Base-by-base conservation (phyloP, 768 basidiomycete genomes). In the Phylloporus scabripes region DNA sequence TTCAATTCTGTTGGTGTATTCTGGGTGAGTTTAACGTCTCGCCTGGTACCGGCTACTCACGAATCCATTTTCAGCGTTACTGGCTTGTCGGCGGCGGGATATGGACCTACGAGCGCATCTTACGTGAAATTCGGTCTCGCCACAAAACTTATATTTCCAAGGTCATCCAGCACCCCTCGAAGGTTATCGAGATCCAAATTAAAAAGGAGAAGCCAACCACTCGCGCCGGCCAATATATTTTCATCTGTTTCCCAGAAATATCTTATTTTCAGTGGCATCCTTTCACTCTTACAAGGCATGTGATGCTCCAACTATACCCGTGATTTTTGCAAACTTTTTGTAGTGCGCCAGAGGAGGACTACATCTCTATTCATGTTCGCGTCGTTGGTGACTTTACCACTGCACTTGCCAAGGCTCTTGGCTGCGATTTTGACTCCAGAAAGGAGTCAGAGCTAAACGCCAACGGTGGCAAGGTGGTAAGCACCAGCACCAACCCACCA, bases 191-290 rank as follows among this genome's bases (percentile, higher is more conserved):
- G 70, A 72, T 98, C 24, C 95, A 96, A 68, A 94, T 97, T 77
- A 96, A 94, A 76, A 96, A 96, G 70, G 94, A 96, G 62, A 87
- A 85, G 71, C 91, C 82, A 0, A 83, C 73, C 1, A 82, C 80
- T 24, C 78, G 84, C 10, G 91, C 92, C 1, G 92, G 92, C 17
- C 90, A 95, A 66, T 97, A 96, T 68, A 89, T 97, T 65, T 93
- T 95, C 75, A 68, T 96, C 42, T 84, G 75, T 55, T 92, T 90
- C 71, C 94, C 93, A 8, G 88, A 92, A 68, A 74, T 97, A 40
- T 91, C 87, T 17, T 95, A 92, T 72, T 94, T 87, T 76, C 92
- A 96, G 65, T 97, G 92, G 88, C 94, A 97, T 62, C 92, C 93
- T 8, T 96, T 96, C 77, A 95, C 93, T 14, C 79, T 96, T 52